Evolutionary conservation across 106 monocot species (phyloP).

Genomic region (Phalaenopsis equestris): DNA sequence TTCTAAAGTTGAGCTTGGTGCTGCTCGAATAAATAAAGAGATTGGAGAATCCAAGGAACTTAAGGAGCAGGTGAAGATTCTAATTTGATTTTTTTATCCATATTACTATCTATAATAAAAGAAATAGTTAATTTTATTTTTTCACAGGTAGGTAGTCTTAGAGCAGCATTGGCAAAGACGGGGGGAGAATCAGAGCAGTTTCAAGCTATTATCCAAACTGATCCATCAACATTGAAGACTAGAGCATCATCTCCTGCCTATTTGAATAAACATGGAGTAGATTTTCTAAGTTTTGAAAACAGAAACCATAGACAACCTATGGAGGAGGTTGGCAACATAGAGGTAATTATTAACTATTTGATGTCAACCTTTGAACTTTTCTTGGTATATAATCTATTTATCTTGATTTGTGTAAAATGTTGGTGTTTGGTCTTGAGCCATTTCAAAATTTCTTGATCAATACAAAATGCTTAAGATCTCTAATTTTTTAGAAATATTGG

Average conservation of each 20-base stretch:
- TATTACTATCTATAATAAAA: background rate
- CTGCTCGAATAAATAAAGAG: conserved; percentile 77
- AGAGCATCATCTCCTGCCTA: conserved; percentile 28
- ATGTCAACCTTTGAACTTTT: too few species aligned
- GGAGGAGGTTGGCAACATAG: conserved; percentile 76
- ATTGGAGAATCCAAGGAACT: conserved; percentile 73
- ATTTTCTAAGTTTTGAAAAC: conserved; percentile 18
- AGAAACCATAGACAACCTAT: conserved; percentile 36
- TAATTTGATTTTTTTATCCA: background rate
- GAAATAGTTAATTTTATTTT: background rate
- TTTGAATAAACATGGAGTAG: conserved; percentile 22
- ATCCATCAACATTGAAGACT: conserved; percentile 27
- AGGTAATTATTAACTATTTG: conserved; percentile 33
- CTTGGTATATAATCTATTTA: too few species aligned
- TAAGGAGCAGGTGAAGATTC: conserved; percentile 67
- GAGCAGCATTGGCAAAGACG: conserved; percentile 63
- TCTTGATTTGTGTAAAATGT: too few species aligned
- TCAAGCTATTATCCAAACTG: conserved; percentile 24
- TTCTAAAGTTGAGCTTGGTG: conserved; percentile 92
- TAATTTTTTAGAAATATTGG: background rate
- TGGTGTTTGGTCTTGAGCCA: too few species aligned
- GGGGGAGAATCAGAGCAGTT: conserved; percentile 36
- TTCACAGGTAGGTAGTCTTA: conserved; percentile 66
- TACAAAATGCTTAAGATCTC: background rate
- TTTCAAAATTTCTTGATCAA: too few species aligned